Percentiles rank a stretch among this genome's conserved stretches.
These are phyloP conservation scores for Amanita muscaria DNA, from an alignment of 768 basidiomycete species.

Conservation along the genomic window DNA sequence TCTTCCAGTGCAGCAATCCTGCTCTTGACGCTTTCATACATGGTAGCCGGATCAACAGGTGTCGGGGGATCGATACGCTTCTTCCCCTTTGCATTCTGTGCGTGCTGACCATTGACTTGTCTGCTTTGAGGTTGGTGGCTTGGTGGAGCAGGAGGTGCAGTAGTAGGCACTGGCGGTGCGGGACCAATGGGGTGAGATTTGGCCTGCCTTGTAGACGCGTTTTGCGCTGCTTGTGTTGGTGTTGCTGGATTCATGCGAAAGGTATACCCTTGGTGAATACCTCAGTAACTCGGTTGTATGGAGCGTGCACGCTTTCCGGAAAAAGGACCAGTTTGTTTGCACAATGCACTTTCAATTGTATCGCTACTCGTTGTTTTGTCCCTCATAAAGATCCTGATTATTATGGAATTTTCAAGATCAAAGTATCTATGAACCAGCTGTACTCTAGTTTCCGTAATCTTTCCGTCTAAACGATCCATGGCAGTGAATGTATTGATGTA, in stretches of 20 bases:
- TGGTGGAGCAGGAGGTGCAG: slow-evolving; percentile 48
- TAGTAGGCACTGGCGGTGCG: slow-evolving; percentile 51
- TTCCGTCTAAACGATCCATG: too few species aligned
- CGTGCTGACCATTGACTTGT: slow-evolving; percentile 33
- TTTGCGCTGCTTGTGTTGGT: slow-evolving; percentile 39
- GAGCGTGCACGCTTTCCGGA: slow-evolving; percentile 2
- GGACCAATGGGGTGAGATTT: slow-evolving; percentile 52
- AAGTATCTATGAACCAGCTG: too few species aligned
- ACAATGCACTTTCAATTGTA: not conserved
- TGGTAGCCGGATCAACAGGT: slow-evolving; percentile 64
- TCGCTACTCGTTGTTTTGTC: not conserved
- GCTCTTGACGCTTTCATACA: slow-evolving; percentile 85
- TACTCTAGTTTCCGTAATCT: too few species aligned
- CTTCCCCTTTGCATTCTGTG: slow-evolving; percentile 48
- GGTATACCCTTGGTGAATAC: not conserved
- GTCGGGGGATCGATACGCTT: slow-evolving; percentile 57
- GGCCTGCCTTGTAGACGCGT: slow-evolving; percentile 30
- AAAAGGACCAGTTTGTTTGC: slow-evolving; percentile 8
- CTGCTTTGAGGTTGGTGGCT: slow-evolving; percentile 30
- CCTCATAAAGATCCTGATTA: not conserved
- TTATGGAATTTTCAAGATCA: too few species aligned
- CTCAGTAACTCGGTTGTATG: not conserved
- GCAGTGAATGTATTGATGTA: too few species aligned
- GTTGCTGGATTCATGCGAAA: slow-evolving; percentile 10
- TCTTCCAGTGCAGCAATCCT: slow-evolving; percentile 86